These are phyloP conservation scores for Starmera quercuum DNA, from an alignment of 805 yeast genomes.

Conservation along the genomic window DNA sequence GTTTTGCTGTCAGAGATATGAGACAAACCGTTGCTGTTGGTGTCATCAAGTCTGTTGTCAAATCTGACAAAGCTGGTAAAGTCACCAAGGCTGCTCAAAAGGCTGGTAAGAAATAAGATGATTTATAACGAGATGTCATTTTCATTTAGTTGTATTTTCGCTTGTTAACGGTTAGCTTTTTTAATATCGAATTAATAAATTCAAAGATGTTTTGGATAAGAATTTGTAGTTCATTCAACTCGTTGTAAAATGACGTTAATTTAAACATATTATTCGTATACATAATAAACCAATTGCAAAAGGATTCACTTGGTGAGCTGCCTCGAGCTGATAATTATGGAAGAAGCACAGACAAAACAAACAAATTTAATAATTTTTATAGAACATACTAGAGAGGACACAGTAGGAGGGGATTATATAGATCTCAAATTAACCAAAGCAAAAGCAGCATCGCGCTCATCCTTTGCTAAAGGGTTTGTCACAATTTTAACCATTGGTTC, in stretches of 20 bases:
- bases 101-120: conserved; percentile 22
- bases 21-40: conserved; percentile 99
- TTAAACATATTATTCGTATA: too few relatives aligned
- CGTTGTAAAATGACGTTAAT: background rate
- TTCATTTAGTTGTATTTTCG: too few relatives aligned
- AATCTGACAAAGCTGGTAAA: conserved; percentile 83
- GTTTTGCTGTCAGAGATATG: conserved; percentile 99
- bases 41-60: conserved; percentile 94
- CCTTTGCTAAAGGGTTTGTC: conserved; percentile 7
- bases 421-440: conserved; percentile 54
- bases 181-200: too few relatives aligned
- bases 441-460: conserved; percentile 52
- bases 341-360: too few relatives aligned
- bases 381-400: background rate
- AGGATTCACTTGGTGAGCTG: too few relatives aligned
- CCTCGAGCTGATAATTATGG: too few relatives aligned
- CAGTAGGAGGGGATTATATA: conserved; percentile 5
- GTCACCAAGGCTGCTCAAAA: conserved; percentile 87
- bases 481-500: conserved; percentile 1
- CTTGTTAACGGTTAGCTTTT: too few relatives aligned
- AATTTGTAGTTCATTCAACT: background rate
- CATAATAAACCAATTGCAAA: too few relatives aligned
- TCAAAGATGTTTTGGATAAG: too few relatives aligned
- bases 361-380: too few relatives aligned
- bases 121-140: too few relatives aligned